phyloP scores from a whole-genome alignment of 2,329 filamentous ascomycete species.

The Colletotrichum viniferum region DNA sequence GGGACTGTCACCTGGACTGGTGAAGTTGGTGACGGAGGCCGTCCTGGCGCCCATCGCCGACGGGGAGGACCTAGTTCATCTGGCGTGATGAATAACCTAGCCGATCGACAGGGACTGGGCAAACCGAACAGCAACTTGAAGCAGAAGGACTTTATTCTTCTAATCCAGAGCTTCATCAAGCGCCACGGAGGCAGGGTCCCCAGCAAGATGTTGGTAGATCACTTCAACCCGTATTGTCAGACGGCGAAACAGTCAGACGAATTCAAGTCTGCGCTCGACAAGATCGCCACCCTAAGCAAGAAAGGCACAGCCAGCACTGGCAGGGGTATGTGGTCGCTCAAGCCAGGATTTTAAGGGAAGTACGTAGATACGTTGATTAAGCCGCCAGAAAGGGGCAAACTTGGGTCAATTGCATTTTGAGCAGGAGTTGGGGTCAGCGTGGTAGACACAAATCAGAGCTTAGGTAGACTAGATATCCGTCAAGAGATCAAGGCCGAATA shows the following conservation, averaged over 20 bases:
- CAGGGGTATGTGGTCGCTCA: conserved; percentile 59
- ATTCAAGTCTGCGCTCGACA: conserved; percentile 81
- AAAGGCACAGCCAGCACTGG: conserved; percentile 48
- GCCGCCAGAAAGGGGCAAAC: not conserved
- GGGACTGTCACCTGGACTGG: conserved; percentile 96
- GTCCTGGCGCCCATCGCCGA: conserved; percentile 61
- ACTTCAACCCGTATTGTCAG: conserved; percentile 83
- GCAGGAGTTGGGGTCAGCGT: not conserved
- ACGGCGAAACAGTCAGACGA: conserved; percentile 72
- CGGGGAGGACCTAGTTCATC: conserved; percentile 59
- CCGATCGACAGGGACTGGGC: conserved; percentile 57
- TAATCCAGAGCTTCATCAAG: conserved; percentile 81
- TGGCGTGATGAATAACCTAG: conserved; percentile 60
- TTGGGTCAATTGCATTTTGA: not conserved
- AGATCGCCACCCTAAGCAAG: conserved; percentile 75
- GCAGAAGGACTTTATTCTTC: conserved; percentile 67
- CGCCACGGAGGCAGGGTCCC: conserved; percentile 79
- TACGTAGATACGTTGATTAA: not conserved
- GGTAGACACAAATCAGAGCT: not conserved
- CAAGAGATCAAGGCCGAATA: not conserved
- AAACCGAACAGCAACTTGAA: conserved; percentile 43
- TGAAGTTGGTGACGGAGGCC: conserved; percentile 76
- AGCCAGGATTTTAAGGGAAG: conserved; percentile 21
- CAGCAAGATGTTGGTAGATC: conserved; percentile 85
- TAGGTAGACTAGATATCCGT: not conserved